phyloP scores from a whole-genome alignment of 2,329 filamentous ascomycete genomes.

The Biscogniauxia marginata region DNA sequence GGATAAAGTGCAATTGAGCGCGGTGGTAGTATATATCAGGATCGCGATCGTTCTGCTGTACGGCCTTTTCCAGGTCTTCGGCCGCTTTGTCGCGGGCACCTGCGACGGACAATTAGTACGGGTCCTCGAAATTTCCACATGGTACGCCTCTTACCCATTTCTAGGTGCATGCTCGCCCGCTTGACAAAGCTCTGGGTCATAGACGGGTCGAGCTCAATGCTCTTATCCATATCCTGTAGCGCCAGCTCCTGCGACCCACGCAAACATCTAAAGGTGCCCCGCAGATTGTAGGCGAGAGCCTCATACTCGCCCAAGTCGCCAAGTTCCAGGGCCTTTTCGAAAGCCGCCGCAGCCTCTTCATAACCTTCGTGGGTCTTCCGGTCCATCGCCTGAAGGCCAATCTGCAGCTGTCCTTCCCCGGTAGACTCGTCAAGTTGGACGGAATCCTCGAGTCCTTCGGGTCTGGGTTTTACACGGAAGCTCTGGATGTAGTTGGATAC shows the following conservation, averaged over 20 bases:
- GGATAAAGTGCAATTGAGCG: constrained; percentile 96
- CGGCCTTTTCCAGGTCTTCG: constrained; percentile 81
- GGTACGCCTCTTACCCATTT: constrained; percentile 64
- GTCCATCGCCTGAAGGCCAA: constrained; percentile 76
- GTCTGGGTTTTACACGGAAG: constrained; percentile 81
- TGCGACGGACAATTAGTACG: constrained; percentile 32
- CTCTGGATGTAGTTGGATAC: constrained; percentile 99
- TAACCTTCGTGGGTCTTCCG: constrained; percentile 91
- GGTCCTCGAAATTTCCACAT: not conserved
- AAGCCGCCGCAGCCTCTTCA: constrained; percentile 80
- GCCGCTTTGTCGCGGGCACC: constrained; percentile 84
- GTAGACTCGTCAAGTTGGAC: constrained; percentile 74
- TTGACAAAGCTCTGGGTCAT: constrained; percentile 98
- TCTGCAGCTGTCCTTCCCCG: constrained; percentile 81
- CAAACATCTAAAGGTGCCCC: constrained; percentile 92
- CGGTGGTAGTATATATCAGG: constrained; percentile 99
- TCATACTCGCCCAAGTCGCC: constrained; percentile 79
- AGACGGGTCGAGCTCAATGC: constrained; percentile 81
- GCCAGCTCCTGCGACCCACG: constrained; percentile 84
- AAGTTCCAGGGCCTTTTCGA: constrained; percentile 83
- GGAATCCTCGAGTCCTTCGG: constrained; percentile 77
- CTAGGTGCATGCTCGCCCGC: constrained; percentile 95
- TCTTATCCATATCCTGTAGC: constrained; percentile 83
- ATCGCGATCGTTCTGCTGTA: constrained; percentile 81
- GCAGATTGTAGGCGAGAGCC: constrained; percentile 92